Conservation (phyloP, 495 filamentous ascomycete species). For the Clohesyomyces aquaticus region DNA sequence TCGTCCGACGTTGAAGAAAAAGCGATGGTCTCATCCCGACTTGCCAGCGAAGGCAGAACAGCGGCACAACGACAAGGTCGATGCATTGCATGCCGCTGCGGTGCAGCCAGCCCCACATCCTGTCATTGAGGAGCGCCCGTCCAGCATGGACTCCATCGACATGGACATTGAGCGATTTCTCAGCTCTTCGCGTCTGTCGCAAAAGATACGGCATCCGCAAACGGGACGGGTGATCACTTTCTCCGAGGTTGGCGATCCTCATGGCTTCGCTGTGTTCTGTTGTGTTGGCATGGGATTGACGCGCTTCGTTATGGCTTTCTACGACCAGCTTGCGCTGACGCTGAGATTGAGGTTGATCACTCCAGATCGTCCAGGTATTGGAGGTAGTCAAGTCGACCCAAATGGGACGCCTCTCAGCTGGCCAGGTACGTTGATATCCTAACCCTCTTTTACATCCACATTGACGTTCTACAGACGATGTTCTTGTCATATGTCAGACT, state of each 20-base stretch:
- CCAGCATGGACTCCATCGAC: slow-evolving; percentile 84
- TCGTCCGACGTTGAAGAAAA: slow-evolving; percentile 33
- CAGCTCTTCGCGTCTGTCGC: slow-evolving; percentile 78
- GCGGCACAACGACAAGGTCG: slow-evolving; percentile 31
- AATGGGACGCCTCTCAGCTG: slow-evolving; percentile 89
- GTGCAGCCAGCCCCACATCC: slow-evolving; percentile 22
- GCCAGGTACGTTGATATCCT: slow-evolving; percentile 69
- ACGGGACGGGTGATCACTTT: slow-evolving; percentile 90
- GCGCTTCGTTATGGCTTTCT: slow-evolving; percentile 94
- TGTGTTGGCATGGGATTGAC: slow-evolving; percentile 98
- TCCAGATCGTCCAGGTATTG: slow-evolving; percentile 90
- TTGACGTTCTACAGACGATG: slow-evolving; percentile 68
- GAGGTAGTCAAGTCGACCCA: slow-evolving; percentile 82
- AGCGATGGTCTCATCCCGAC: slow-evolving; percentile 48
- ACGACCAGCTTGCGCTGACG: slow-evolving; percentile 90
- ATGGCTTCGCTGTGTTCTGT: slow-evolving; percentile 90
- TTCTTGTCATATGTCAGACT: slow-evolving; percentile 89
- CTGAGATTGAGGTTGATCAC: slow-evolving; percentile 91
- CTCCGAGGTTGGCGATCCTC: slow-evolving; percentile 92
- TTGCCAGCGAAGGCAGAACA: slow-evolving; percentile 43
- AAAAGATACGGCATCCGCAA: slow-evolving; percentile 81
- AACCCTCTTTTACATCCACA: background rate
- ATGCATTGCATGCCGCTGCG: slow-evolving; percentile 18
- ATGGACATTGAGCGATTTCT: slow-evolving; percentile 80
- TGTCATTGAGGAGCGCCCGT: slow-evolving; percentile 54